These are phyloP conservation scores for Solanum chacoense DNA, from an alignment of 305 asterid genomes.

Conservation along the genomic window DNA sequence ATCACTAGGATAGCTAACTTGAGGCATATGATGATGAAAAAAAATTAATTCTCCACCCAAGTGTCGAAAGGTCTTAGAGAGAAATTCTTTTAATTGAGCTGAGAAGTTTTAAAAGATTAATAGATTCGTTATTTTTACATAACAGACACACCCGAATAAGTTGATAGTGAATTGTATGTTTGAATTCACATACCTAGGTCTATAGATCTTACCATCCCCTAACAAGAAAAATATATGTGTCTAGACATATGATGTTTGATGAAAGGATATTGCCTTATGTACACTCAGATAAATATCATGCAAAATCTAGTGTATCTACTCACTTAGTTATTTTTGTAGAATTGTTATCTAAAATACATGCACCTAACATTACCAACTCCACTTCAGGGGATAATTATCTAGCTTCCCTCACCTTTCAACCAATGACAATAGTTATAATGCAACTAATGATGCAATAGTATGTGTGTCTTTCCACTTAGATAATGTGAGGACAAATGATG, in stretches of 20 bases:
- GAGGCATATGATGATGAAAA: not conserved
- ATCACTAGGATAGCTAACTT: not conserved
- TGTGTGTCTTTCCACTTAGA: not conserved
- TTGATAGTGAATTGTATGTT: not conserved
- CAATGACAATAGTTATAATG: not conserved
- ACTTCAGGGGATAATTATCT: not conserved
- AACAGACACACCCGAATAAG: not conserved
- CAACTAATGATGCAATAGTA: not conserved
- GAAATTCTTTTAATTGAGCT: not conserved
- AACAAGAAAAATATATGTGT: not conserved
- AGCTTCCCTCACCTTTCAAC: not conserved
- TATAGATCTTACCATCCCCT: not conserved
- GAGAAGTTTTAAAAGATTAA: not conserved
- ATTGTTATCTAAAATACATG: not conserved
- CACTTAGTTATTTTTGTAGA: not conserved
- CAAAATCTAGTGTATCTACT: too few species aligned
- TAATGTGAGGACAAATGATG: not conserved
- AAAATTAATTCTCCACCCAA: not conserved
- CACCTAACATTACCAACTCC: not conserved
- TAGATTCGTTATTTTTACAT: not conserved
- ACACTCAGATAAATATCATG: not conserved
- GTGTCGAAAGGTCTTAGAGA: not conserved
- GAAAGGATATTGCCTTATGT: too few species aligned
- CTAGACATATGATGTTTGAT: not conserved
- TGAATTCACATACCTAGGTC: not conserved